Evolutionary conservation across 441 rosid genomes (phyloP), one percentile per base, ranked within the genome.

Genomic region (Isatis lusitanica): DNA sequence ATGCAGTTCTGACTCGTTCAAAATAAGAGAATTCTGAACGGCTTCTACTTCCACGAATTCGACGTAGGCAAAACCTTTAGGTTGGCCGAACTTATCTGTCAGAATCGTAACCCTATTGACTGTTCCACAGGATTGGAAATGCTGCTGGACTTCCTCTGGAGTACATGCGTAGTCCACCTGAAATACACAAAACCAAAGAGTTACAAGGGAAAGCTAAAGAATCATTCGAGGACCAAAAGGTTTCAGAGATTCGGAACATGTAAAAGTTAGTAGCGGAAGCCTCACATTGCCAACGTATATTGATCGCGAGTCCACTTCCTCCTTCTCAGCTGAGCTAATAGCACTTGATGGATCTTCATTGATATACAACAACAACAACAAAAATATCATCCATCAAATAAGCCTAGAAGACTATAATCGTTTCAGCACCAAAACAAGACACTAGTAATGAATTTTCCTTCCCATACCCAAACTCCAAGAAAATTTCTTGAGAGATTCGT

Each of bases 1-100:
- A 72, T 90, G 96, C 65, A 90, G 78, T 60, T 90, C 96, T 30
- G 96, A 80, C 79, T 90, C 96, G 75, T 90, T 90, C 70, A 90
- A 78, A 52, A 88, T 73, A 17, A 90, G 78, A 52, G 96, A 87
- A 77, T 90, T 86, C 76, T 84, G 88, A 74, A 90, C 85, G 50
- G 91, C 96, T 74, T 90, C 96, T 50, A 78, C 68, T 79, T 88
- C 96, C 61, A 88, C 96, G 67, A 90, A 90, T 65, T 90, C 96
- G 3, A 90, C 96, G 4, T 90, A 90, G n/a, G 96, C 96, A 77
- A 90, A 90, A 66, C 96, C 96, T 81, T 90, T 90, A 10, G 96
- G 96, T 58, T 90, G 96, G 66, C 93, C 96, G 57, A 90, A 90
- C 82, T 90, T 90, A 79, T 90, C 96, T 0, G 95, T 88, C 83